Base-by-base conservation (phyloP, 371 early-diverging fungal species). In the Capniomyces stellatus region DNA sequence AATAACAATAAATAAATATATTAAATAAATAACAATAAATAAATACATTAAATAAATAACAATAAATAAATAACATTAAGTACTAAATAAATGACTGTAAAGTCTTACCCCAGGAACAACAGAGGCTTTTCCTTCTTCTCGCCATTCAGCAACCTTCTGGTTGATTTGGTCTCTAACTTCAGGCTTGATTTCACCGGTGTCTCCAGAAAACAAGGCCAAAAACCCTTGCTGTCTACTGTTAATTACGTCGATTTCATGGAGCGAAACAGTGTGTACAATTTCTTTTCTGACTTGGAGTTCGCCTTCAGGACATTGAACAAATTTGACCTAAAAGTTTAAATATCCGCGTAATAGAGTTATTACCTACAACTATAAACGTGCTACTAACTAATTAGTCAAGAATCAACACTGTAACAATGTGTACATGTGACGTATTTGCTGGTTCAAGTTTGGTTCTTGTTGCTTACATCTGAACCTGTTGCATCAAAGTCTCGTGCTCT, bases 161-260 rank as follows among this genome's bases (percentile, higher is more conserved):
- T 99, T 93, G 70, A 99, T 97, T 66, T 96, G 94, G 54, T 98
- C 98, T 57, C 98, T 78, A 13, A 96, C 90, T 67, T 98, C 98
- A 1, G 82, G 59, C 64, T 92, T 93, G 70, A 98, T 98, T 70
- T 98, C 98, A 29, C 96, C 95, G 15, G 95, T 94, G 57, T 95
- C 95, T 28, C 93, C 93, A 39, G 92, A 92, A 69, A 96, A 95
- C 44, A 98, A 73, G 12, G 98, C 94, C 58, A 94, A 66, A 69
- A 94, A 96, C 0, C 97, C 97, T 66, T 97, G 94, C 25, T 89
- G 85, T 55, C 94, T 80, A 61, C 89, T 89, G 79, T 98, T 98
- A 66, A 99, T 91, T n/a, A 96, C 93, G 75, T 99, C 99, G 60
- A 99, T 91, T 71, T 98, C 98, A 70, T 98, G 98, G 47, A 99